Percentiles rank a stretch among this genome's conserved stretches.
Conservation (phyloP, 345 rosid genomes). For the Noccaea caerulescens region DNA sequence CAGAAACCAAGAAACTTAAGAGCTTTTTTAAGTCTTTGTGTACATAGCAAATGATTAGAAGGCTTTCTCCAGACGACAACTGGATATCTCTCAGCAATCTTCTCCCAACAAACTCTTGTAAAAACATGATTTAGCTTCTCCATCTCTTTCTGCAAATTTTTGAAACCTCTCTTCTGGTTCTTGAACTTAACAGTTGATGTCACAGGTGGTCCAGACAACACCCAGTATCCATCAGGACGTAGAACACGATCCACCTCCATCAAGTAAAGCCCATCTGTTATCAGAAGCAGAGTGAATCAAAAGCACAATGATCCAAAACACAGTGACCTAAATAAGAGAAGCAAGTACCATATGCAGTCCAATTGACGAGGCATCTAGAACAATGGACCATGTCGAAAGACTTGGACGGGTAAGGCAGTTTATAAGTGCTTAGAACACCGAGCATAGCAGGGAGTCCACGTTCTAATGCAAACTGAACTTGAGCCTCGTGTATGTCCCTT, state of each 20-base stretch:
- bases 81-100: conserved; percentile 56
- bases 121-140: conserved; percentile 57
- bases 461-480: conserved; percentile 73
- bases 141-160: conserved; percentile 59
- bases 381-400: conserved; percentile 81
- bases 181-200: conserved; percentile 50
- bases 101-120: conserved; percentile 68
- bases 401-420: conserved; percentile 65
- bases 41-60: conserved; percentile 61
- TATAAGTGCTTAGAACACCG: conserved; percentile 60
- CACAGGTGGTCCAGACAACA: conserved; percentile 75
- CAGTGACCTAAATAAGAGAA: background rate
- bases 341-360: conserved; percentile 59
- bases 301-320: background rate
- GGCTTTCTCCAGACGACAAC: conserved; percentile 75
- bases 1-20: conserved; percentile 52
- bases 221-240: conserved; percentile 75
- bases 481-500: conserved; percentile 75
- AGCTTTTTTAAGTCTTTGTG: conserved; percentile 31
- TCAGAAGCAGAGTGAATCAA: conserved; percentile 14
- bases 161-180: conserved; percentile 51
- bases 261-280: conserved; percentile 65
- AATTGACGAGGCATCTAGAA: conserved; percentile 72
- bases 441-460: conserved; percentile 78
- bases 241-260: conserved; percentile 74